A percentile compares a stretch with the other conserved stretches of the same genome.
phyloP scores from a whole-genome alignment of 2,329 filamentous ascomycete species.

The Xylariaceae sp. region DNA sequence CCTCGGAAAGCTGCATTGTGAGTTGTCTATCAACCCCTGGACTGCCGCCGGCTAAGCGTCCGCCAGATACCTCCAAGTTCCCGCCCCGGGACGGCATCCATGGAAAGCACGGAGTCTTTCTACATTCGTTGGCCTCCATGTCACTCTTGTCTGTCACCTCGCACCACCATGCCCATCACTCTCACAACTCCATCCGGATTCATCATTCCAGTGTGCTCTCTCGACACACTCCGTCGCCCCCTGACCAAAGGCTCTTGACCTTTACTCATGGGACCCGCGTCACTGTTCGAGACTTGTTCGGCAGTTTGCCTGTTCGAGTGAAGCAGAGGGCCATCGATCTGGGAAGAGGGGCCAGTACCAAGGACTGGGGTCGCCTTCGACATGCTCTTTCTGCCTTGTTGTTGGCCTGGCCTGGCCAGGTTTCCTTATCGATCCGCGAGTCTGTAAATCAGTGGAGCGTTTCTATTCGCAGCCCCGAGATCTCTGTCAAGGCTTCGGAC shows the following conservation, averaged over 20 bases:
- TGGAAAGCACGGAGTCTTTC: conserved; percentile 65
- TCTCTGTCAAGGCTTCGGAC: conserved; percentile 1
- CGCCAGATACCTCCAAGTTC: conserved; percentile 71
- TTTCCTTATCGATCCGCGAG: conserved; percentile 55
- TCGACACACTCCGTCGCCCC: conserved; percentile 53
- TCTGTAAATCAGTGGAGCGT: conserved; percentile 27
- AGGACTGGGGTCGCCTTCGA: conserved; percentile 59
- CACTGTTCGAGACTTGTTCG: conserved; percentile 73
- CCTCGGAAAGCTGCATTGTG: conserved; percentile 67
- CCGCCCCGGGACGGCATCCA: conserved; percentile 40
- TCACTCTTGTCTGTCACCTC: conserved; percentile 74
- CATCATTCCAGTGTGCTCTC: conserved; percentile 62
- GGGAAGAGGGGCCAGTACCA: conserved; percentile 44
- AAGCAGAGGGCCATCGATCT: conserved; percentile 61
- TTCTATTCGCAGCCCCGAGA: conserved; percentile 25
- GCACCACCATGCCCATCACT: conserved; percentile 51
- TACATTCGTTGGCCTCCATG: conserved; percentile 68
- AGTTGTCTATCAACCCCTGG: conserved; percentile 19
- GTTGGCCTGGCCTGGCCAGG: conserved; percentile 56
- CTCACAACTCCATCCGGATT: conserved; percentile 58
- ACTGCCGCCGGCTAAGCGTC: conserved; percentile 6
- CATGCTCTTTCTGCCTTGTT: conserved; percentile 54
- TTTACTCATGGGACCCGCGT: conserved; percentile 67
- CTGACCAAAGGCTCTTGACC: conserved; percentile 47
- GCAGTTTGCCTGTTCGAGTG: conserved; percentile 81